Evolutionary conservation across 768 basidiomycete genomes (phyloP), one percentile per base, ranked within the genome.

Genomic region (Russula emetica): DNA sequence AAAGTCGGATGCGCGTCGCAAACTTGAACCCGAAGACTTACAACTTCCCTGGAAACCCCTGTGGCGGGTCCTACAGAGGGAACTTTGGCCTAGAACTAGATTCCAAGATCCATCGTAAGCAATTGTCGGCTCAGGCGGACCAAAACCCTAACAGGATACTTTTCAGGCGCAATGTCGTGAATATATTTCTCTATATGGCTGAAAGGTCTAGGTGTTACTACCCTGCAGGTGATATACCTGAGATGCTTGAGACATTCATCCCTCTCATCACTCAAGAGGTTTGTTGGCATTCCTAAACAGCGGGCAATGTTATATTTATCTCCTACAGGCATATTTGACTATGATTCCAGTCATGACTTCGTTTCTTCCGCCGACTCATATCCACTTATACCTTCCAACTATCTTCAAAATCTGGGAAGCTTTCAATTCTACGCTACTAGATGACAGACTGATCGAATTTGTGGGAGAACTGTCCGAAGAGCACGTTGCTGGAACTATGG

Each of bases 361-460:
- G 0, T 92, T 93, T 76, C 76, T 93, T 38, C 92, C 91, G 4
- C 83, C 83, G 5, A 81, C 82, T 3, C 79, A 85, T 68, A 79
- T 79, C 9, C 82, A 88, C 58, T 76, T 84, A 9, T 93, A 92
- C 71, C 75, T 92, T 49, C 88, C 90, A 11, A 70, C 83, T 0
- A 71, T 92, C 16, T 90, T 92, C 76, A 84, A 79, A 61, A 75
- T 92, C 5, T 90, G 90, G 88, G 86, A 90, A 68, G 83, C 85
- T 5, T 87, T 91, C 70, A 90, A 90, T 70, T 89, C 88, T 0
- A 80, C 82, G 52, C 75, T 85, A 18, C 74, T 91, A 55, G 90
- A 93, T 66, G 90, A 92, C 63, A 82, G 88, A 63, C 75, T 92
- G 53, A 76, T 92, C 7, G 87, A 91, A 64, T 71, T 92, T 6